Conservation (phyloP, 1,139 yeast species). For the Suhomyces taliae region DNA sequence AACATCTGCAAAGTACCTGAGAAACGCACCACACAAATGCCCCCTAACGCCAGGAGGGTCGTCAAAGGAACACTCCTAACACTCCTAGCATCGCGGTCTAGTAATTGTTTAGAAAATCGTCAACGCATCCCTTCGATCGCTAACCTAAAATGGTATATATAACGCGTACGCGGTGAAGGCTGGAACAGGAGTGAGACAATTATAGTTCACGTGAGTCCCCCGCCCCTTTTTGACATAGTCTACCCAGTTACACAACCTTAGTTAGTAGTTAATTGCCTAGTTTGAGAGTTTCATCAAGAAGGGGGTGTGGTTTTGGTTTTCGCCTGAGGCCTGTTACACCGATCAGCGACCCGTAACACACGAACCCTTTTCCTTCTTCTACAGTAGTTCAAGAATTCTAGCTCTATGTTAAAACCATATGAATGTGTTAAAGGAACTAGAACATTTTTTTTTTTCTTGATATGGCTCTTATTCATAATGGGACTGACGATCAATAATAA, state of each 20-base stretch:
- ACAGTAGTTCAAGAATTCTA: too few relatives aligned
- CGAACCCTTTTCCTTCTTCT: too few relatives aligned
- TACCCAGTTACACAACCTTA: too few relatives aligned
- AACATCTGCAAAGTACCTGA: constrained; percentile 8
- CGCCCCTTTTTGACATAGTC: background rate
- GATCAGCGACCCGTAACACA: too few relatives aligned
- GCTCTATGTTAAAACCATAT: background rate
- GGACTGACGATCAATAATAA: background rate
- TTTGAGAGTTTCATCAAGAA: background rate
- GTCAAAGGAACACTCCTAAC: constrained; percentile 5
- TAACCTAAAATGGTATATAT: constrained; percentile 2
- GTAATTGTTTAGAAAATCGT: background rate
- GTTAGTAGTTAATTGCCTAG: background rate
- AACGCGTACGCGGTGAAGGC: constrained; percentile 2
- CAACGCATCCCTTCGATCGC: constrained; percentile 1
- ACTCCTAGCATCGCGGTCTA: background rate
- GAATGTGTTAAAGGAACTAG: background rate
- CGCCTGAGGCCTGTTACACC: too few relatives aligned
- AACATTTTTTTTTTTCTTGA: background rate
- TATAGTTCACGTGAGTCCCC: background rate
- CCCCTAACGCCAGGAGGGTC: constrained; percentile 6
- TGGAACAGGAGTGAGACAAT: background rate
- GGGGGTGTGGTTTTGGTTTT: background rate
- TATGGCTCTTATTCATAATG: too few relatives aligned
- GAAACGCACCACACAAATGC: background rate